phyloP scores from a whole-genome alignment of 768 basidiomycete genomes.

The Hysterangium stoloniferum region DNA sequence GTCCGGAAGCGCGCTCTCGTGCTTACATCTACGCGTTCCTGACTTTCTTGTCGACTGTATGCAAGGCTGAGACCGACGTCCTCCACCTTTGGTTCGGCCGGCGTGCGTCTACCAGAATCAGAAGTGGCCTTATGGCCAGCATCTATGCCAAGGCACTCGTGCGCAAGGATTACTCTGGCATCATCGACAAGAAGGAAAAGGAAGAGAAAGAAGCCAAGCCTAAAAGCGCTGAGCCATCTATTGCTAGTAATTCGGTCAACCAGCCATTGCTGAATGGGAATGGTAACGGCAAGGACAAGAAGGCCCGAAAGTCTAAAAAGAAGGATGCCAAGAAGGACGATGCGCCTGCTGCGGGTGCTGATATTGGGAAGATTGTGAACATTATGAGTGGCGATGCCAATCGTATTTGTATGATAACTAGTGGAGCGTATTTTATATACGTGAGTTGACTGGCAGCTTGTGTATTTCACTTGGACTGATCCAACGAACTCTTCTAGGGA shows the following conservation, averaged over 20 bases:
- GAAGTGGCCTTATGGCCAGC: conserved; percentile 72
- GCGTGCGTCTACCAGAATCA: conserved; percentile 64
- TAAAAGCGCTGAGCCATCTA: neutral
- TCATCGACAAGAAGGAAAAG: conserved; percentile 45
- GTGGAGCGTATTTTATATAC: conserved; percentile 59
- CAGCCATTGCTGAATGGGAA: neutral
- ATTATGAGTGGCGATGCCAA: conserved; percentile 80
- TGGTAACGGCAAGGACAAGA: conserved; percentile 14
- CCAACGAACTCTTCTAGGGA: conserved; percentile 13
- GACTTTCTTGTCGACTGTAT: conserved; percentile 53
- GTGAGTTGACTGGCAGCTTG: conserved; percentile 35
- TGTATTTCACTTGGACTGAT: neutral
- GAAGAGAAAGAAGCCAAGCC: conserved; percentile 25
- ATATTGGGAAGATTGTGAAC: conserved; percentile 85
- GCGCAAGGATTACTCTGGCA: conserved; percentile 75
- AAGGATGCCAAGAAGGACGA: conserved; percentile 34
- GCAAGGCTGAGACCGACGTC: conserved; percentile 38
- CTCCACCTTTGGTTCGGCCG: conserved; percentile 58
- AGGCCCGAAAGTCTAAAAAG: conserved; percentile 13
- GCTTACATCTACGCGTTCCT: conserved; percentile 79
- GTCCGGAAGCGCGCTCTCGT: conserved; percentile 40
- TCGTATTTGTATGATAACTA: conserved; percentile 43
- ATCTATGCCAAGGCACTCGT: conserved; percentile 88
- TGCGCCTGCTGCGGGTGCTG: conserved; percentile 59
- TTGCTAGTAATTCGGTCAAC: neutral